These are phyloP conservation scores for Fusarium floridanum DNA, from an alignment of 2,329 filamentous ascomycete genomes.

Conservation along the genomic window DNA sequence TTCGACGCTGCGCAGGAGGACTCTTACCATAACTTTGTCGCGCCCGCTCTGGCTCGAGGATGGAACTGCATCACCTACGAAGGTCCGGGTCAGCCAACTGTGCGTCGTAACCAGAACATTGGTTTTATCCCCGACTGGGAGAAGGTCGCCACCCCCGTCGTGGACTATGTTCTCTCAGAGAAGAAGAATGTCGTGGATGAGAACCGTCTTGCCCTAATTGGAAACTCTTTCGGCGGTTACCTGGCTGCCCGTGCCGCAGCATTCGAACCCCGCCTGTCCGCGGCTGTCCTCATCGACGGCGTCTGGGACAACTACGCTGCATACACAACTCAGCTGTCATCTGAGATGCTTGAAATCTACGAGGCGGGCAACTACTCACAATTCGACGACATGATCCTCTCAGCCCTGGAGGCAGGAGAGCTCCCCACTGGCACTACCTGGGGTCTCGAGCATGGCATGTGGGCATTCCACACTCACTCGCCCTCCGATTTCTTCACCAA, in stretches of 20 bases:
- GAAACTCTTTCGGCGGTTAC: conserved; percentile 30
- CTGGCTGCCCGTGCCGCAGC: conserved; percentile 30
- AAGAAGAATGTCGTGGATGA: conserved; percentile 13
- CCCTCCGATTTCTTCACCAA: conserved; percentile 14
- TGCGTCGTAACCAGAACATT: conserved; percentile 15
- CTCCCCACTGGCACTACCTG: conserved; percentile 7
- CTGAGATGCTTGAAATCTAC: conserved; percentile 4
- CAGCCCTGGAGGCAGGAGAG: neutral
- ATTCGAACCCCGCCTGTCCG: conserved; percentile 22
- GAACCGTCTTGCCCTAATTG: neutral
- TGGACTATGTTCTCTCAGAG: conserved; percentile 11
- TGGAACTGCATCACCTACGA: conserved; percentile 26
- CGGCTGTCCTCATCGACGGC: conserved; percentile 21
- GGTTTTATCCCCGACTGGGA: conserved; percentile 38
- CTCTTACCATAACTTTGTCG: conserved; percentile 10
- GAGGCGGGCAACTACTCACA: conserved; percentile 9
- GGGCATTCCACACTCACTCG: conserved; percentile 20
- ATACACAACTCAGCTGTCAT: conserved; percentile 1
- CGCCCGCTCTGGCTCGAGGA: conserved; percentile 17
- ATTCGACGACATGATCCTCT: conserved; percentile 13
- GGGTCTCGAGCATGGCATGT: conserved; percentile 12
- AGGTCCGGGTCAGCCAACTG: conserved; percentile 30
- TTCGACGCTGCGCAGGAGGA: conserved; percentile 36
- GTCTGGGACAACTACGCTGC: conserved; percentile 30
- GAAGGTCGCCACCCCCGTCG: conserved; percentile 2